These are phyloP conservation scores for Apiosordaria backusii DNA, from an alignment of 495 filamentous ascomycete species.

Conservation along the genomic window DNA sequence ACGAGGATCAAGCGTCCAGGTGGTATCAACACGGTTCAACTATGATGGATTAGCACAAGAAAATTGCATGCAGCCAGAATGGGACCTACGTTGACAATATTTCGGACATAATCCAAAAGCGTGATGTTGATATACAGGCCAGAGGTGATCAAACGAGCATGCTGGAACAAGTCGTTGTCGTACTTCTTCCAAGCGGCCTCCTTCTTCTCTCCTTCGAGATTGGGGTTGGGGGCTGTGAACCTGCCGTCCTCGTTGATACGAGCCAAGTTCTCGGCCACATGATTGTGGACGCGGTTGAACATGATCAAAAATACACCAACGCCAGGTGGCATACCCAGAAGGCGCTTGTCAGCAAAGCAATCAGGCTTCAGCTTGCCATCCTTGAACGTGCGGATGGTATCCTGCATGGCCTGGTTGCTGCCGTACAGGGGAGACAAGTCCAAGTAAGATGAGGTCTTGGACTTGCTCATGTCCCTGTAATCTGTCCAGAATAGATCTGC, in stretches of 20 bases:
- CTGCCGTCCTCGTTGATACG: slow-evolving; percentile 68
- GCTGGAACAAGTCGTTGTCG: slow-evolving; percentile 84
- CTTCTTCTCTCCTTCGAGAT: slow-evolving; percentile 46
- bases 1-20: slow-evolving; percentile 77
- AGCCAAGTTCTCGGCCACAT: slow-evolving; percentile 65
- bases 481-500: slow-evolving; percentile 42
- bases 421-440: slow-evolving; percentile 86
- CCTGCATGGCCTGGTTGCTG: slow-evolving; percentile 71
- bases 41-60: slow-evolving; percentile 1
- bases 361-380: slow-evolving; percentile 85
- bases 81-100: slow-evolving; percentile 62
- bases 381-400: slow-evolving; percentile 70
- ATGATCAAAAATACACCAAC: slow-evolving; percentile 73
- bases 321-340: slow-evolving; percentile 80
- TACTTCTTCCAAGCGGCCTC: slow-evolving; percentile 65
- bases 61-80: background rate
- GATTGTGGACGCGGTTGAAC: slow-evolving; percentile 78
- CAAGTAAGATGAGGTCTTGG: slow-evolving; percentile 77
- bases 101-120: slow-evolving; percentile 77
- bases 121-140: slow-evolving; percentile 84
- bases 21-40: slow-evolving; percentile 69
- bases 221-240: slow-evolving; percentile 57
- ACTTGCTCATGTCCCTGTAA: slow-evolving; percentile 48
- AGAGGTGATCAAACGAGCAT: slow-evolving; percentile 71
- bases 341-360: slow-evolving; percentile 70